These are phyloP conservation scores for Suhomyces ambrosiae DNA, from an alignment of 1,139 yeast species.

Conservation along the genomic window DNA sequence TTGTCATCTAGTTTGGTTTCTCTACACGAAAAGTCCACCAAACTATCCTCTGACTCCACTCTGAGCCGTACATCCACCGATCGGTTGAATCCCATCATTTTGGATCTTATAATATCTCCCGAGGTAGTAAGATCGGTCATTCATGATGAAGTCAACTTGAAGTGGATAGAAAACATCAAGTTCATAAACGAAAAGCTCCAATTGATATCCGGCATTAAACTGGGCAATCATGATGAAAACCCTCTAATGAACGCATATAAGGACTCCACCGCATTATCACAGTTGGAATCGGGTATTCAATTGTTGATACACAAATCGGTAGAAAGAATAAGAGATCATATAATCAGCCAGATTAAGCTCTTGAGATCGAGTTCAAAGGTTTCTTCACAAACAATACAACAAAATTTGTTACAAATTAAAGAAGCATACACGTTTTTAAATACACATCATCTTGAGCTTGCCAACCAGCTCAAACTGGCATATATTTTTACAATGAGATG, in stretches of 20 bases:
- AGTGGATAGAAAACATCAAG: conserved; percentile 63
- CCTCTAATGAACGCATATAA: conserved; percentile 20
- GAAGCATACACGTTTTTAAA: conserved; percentile 63
- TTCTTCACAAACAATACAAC: conserved; percentile 77
- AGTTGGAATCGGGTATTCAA: conserved; percentile 42
- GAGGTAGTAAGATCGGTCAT: conserved; percentile 53
- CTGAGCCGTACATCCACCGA: conserved; percentile 57
- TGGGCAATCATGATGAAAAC: conserved; percentile 23
- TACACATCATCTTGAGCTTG: conserved; percentile 60
- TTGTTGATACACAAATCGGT: conserved; percentile 54
- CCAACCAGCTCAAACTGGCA: conserved; percentile 75
- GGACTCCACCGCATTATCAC: conserved; percentile 37
- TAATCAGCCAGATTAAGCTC: conserved; percentile 63
- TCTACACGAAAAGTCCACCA: conserved; percentile 53
- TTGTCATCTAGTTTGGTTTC: conserved; percentile 63
- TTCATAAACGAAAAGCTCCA: conserved; percentile 59
- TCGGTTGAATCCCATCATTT: conserved; percentile 67
- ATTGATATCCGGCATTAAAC: conserved; percentile 37
- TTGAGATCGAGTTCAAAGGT: conserved; percentile 49
- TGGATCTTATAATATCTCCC: conserved; percentile 77
- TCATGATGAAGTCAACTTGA: conserved; percentile 46
- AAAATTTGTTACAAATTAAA: conserved; percentile 57
- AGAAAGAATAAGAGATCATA: conserved; percentile 73
- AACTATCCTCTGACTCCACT: conserved; percentile 40
- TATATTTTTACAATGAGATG: conserved; percentile 87